Conservation (phyloP, 2,329 filamentous ascomycete genomes). For the Alternaria conjuncta region DNA sequence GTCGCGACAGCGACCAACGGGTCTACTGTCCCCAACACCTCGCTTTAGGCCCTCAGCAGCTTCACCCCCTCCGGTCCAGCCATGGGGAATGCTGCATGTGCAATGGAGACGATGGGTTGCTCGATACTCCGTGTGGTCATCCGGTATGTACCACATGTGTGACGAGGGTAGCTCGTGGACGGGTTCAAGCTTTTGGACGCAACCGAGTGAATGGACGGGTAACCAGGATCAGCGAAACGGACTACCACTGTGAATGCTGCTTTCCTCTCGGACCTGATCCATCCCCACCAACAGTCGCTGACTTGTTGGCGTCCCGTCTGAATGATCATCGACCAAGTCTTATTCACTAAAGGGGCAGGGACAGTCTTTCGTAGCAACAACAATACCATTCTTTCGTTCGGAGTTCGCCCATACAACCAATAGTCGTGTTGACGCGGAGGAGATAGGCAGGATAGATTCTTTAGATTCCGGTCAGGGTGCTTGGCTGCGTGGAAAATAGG, state of each 20-base stretch:
- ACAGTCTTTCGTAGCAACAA: background rate
- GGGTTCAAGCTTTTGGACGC: background rate
- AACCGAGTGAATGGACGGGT: background rate
- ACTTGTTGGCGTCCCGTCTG: background rate
- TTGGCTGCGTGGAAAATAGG: background rate
- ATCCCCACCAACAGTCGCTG: background rate
- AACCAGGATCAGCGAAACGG: background rate
- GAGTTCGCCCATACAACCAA: background rate
- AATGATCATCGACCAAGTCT: background rate
- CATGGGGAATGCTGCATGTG: background rate
- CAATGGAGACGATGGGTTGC: background rate
- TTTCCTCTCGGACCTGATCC: background rate
- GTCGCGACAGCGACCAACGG: background rate
- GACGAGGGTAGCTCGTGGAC: background rate
- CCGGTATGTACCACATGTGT: background rate
- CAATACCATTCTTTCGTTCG: background rate
- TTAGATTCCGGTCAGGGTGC: background rate
- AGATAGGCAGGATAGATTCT: background rate
- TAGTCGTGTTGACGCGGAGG: background rate
- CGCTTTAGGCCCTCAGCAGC: background rate
- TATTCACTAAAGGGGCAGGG: accelerated
- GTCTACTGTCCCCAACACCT: background rate
- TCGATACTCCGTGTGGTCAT: background rate
- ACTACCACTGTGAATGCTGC: background rate
- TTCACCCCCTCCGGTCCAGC: background rate